These are phyloP conservation scores for Allium sativum DNA, from an alignment of 106 monocot genomes.

Conservation along the genomic window DNA sequence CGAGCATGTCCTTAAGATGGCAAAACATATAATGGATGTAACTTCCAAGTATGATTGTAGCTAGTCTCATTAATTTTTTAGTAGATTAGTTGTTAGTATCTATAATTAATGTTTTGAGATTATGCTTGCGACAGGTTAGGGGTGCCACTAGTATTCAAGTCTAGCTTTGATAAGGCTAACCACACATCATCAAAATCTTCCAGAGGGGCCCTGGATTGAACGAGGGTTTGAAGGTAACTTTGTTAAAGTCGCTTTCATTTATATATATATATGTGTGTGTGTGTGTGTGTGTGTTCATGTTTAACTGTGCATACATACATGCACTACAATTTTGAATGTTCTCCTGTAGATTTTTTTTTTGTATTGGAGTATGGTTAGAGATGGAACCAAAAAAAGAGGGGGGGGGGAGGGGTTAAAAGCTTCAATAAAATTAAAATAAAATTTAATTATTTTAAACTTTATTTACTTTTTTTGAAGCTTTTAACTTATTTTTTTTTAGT, in stretches of 20 bases:
- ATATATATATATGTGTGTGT: background rate
- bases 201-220: conserved; percentile 87
- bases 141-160: conserved; percentile 81
- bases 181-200: conserved; percentile 91
- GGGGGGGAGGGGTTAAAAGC: too few relatives aligned
- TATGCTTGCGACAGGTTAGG: conserved; percentile 36
- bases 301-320: background rate
- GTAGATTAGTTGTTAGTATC: background rate
- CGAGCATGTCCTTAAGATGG: conserved; percentile 88
- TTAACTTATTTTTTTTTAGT: too few relatives aligned
- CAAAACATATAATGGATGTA: conserved; percentile 52
- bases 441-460: too few relatives aligned
- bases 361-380: background rate
- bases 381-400: too few relatives aligned
- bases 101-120: background rate
- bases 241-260: background rate
- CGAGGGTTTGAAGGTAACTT: conserved; percentile 85
- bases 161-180: conserved; percentile 97
- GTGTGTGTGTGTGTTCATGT: too few relatives aligned
- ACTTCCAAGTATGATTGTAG: conserved; percentile 41
- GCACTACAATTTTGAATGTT: background rate
- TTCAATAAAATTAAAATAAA: too few relatives aligned
- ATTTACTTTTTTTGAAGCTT: too few relatives aligned
- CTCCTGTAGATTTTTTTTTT: background rate
- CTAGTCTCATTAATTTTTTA: background rate